Evolutionary conservation across 805 yeast species (phyloP).

Genomic region (Candida arabinofermentans): DNA sequence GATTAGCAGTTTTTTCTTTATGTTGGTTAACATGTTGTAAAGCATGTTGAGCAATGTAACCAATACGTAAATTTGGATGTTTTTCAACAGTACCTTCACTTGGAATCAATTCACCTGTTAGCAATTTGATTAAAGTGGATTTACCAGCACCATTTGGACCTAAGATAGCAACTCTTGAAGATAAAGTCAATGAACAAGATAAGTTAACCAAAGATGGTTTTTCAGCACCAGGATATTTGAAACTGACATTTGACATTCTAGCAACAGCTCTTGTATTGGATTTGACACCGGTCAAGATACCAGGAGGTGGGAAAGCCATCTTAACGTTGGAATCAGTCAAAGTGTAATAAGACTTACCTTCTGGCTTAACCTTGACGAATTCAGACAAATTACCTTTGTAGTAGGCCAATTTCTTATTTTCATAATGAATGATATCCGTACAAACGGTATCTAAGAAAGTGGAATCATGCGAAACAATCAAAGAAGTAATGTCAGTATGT

Average conservation of each 20-base stretch:
- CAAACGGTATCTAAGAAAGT: slow-evolving; percentile 94
- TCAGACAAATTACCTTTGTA: slow-evolving; percentile 94
- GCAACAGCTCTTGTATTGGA: slow-evolving; percentile 88
- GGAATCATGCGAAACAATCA: slow-evolving; percentile 97
- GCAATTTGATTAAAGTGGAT: slow-evolving; percentile 87
- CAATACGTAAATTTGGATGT: slow-evolving; percentile 97
- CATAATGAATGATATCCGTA: slow-evolving; percentile 95
- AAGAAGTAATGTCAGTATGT: slow-evolving; percentile 84
- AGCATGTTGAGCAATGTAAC: slow-evolving; percentile 98
- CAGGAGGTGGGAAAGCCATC: slow-evolving; percentile 99
- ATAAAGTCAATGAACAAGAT: slow-evolving; percentile 85
- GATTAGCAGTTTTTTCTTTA: slow-evolving; percentile 96
- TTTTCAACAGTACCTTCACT: slow-evolving; percentile 88
- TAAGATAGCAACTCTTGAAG: slow-evolving; percentile 94
- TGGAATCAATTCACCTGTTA: slow-evolving; percentile 91
- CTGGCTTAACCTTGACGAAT: slow-evolving; percentile 89
- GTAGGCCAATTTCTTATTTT: slow-evolving; percentile 88
- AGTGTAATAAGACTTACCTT: slow-evolving; percentile 93
- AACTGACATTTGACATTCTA: slow-evolving; percentile 72
- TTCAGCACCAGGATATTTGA: slow-evolving; percentile 82
- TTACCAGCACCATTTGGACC: slow-evolving; percentile 99
- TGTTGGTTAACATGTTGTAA: slow-evolving; percentile 96
- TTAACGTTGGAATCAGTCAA: slow-evolving; percentile 88
- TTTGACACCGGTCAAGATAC: slow-evolving; percentile 94
- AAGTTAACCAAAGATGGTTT: slow-evolving; percentile 78